Conservation (phyloP, 2,329 filamentous ascomycete genomes). For the Penicillium glabrum region DNA sequence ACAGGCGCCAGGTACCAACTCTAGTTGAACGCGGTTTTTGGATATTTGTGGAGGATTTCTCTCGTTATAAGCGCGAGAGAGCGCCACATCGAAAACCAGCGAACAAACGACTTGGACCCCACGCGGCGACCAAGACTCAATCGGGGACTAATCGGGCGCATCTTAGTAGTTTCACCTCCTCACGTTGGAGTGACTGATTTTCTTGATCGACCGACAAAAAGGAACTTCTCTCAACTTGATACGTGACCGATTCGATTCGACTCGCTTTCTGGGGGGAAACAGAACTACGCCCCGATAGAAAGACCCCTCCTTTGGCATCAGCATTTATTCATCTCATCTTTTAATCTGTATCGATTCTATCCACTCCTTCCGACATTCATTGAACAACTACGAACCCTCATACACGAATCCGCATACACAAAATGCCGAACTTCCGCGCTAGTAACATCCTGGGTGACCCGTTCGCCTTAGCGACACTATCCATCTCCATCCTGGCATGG, state of each 20-base stretch:
- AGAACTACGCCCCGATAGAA: not conserved
- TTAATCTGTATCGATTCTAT: not conserved
- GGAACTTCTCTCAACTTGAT: not conserved
- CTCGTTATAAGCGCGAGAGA: not conserved
- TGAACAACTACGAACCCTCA: constrained; percentile 3
- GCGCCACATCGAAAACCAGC: not conserved
- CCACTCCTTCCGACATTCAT: constrained; percentile 2
- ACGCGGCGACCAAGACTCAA: constrained; percentile 8
- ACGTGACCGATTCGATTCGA: not conserved
- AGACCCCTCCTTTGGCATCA: not conserved
- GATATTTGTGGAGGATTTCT: not conserved
- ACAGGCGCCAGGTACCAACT: not conserved
- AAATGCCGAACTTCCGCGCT: constrained; percentile 64
- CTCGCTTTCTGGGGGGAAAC: not conserved
- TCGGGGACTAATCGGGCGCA: constrained; percentile 8
- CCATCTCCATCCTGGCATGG: constrained; percentile 89
- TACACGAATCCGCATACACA: constrained; percentile 12
- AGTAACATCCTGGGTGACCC: constrained; percentile 95
- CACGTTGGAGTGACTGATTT: not conserved
- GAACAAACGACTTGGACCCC: constrained; percentile 7
- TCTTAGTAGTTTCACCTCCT: constrained; percentile 4
- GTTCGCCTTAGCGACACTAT: constrained; percentile 90
- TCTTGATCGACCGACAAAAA: not conserved
- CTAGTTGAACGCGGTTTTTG: not conserved
- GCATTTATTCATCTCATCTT: not conserved